phyloP scores from a whole-genome alignment of 805 yeast species.

The Brettanomyces anomalus region DNA sequence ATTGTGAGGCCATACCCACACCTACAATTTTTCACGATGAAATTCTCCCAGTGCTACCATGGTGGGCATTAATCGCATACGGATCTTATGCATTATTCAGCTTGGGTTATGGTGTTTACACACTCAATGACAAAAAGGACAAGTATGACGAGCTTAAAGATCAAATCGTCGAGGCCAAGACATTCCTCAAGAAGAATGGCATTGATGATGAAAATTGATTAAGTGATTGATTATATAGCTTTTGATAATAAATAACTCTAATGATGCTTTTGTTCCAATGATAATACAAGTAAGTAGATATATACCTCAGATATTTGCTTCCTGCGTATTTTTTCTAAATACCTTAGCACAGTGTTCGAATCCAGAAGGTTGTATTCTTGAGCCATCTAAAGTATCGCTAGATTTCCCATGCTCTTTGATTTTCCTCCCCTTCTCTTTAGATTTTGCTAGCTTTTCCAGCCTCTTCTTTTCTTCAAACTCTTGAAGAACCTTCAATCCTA shows the following conservation, averaged over 20 bases:
- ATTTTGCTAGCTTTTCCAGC: conserved; percentile 17
- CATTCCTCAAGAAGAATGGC: conserved; percentile 45
- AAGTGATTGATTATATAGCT: background rate
- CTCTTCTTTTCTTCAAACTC: conserved; percentile 64
- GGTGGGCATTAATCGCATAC: conserved; percentile 60
- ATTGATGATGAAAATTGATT: conserved; percentile 30
- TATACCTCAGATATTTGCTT: background rate
- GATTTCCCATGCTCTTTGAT: too few species aligned
- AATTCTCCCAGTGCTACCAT: conserved; percentile 58
- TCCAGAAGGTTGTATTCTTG: background rate
- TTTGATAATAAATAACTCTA: background rate
- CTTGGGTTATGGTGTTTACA: conserved; percentile 58
- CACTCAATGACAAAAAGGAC: conserved; percentile 63
- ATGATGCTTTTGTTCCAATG: background rate
- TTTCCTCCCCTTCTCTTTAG: background rate
- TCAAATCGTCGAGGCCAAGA: conserved; percentile 56
- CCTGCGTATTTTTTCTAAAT: too few species aligned
- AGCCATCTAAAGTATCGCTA: too few species aligned
- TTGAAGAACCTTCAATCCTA: conserved; percentile 73
- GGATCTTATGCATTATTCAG: conserved; percentile 63
- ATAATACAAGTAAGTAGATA: background rate
- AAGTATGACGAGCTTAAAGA: conserved; percentile 53
- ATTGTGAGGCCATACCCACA: conserved; percentile 45
- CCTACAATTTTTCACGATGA: conserved; percentile 38
- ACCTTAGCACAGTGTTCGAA: background rate